Evolutionary conservation across 2,329 filamentous ascomycete species (phyloP).

Genomic region (Paecilomyces sp.): DNA sequence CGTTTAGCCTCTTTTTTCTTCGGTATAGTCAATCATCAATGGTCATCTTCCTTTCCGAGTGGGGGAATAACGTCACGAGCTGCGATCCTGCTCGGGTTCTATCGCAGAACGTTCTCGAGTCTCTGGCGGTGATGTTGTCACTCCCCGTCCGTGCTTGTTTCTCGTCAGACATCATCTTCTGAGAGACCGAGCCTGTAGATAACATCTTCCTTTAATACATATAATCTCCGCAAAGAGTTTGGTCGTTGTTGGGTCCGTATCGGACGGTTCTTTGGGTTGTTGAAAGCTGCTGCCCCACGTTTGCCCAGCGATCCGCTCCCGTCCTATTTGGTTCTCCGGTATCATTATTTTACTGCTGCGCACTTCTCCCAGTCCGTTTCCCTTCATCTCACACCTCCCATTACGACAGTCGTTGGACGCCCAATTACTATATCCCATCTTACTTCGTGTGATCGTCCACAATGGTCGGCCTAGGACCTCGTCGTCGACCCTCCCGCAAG

Average conservation of each 20-base stretch:
- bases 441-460: slow-evolving; percentile 20
- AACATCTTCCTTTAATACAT: neutral
- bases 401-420: neutral
- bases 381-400: neutral
- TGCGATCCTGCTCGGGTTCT: slow-evolving; percentile 3
- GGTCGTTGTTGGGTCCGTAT: neutral
- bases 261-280: neutral
- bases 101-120: neutral
- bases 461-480: slow-evolving; percentile 60
- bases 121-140: neutral
- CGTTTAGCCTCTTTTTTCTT: neutral
- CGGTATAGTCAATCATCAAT: neutral
- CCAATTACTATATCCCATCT: neutral
- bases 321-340: neutral
- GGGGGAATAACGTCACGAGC: slow-evolving; percentile 11
- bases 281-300: neutral
- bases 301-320: neutral
- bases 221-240: neutral
- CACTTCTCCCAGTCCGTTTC: neutral
- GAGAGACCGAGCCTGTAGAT: neutral
- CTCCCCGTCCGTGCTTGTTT: no score
- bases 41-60: neutral
- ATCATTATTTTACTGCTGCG: neutral
- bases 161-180: neutral
- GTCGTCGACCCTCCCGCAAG: slow-evolving; percentile 62